Base-by-base conservation (phyloP, 148 eudicot genomes). In the Chenopodium berlandieri region DNA sequence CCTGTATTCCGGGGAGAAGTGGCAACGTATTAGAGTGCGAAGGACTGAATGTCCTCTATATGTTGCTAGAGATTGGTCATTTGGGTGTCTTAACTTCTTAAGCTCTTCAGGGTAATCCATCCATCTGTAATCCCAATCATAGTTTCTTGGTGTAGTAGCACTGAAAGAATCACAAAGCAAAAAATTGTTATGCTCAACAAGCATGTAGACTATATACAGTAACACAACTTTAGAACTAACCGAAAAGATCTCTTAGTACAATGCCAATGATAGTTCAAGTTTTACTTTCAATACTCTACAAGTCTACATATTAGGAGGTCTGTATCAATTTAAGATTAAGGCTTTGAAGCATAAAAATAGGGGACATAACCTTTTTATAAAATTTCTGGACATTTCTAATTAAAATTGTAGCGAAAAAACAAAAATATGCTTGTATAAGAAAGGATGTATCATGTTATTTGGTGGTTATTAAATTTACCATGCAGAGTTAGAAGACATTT, bases 71-170 rank as follows among this genome's bases (percentile, higher is more conserved):
- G 98, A 95, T 75, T 85, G 90, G 86, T 95, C 98, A 78, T 89
- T 76, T 70, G 93, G 94, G 84, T 92, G 94, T 64, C 85, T 89
- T 84, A 77, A 25, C 62, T 81, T 78, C 85, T 84, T 88, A 52
- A 82, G 86, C 77, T 81, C 84, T 68, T 78, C 70, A 8, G 98
- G 98, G 84, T 92, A 93, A 4, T 91, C 92, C 96, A 87, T 91
- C 91, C 94, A 92, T 87, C 98, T 88, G 80, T 95, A 95, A 79
- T 95, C 98, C 97, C 97, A 95, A 54, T 88, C 89, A 64, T 69
- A 68, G 66, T 79, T 75, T 74, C 90, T 84, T 47, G 71, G 79
- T 60, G 80, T 79, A 19, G 87, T 31, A 66, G 32, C 81, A 80
- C 91, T 90, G 86, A 71, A 78, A 31, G 67, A 68, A 74, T 16